Evolutionary conservation across 768 basidiomycete species (phyloP), one percentile per base, ranked within the genome.

Genomic region (Rhodotorula taiwanensis): DNA sequence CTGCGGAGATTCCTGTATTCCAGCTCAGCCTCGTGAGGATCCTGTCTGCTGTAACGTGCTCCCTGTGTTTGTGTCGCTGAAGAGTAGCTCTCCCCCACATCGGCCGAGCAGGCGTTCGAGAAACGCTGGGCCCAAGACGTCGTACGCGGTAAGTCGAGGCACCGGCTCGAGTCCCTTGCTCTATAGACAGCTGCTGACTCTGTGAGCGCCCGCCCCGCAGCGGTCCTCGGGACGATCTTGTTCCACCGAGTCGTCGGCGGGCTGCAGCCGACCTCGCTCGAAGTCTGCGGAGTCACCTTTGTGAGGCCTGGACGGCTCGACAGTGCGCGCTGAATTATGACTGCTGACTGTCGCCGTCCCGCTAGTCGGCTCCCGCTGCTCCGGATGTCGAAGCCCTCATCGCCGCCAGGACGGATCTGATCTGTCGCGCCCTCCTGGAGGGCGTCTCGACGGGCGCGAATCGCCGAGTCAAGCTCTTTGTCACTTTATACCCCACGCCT

Each of bases 161-260:
- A n/a, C n/a, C n/a, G n/a, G n/a, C n/a, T n/a, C n/a, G n/a, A n/a
- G n/a, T n/a, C n/a, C n/a, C n/a, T n/a, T n/a, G n/a, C n/a, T n/a
- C n/a, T n/a, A n/a, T n/a, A n/a, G n/a, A n/a, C n/a, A n/a, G n/a
- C n/a, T n/a, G n/a, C n/a, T n/a, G n/a, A n/a, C n/a, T n/a, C n/a
- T n/a, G n/a, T n/a, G n/a, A n/a, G n/a, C n/a, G n/a, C n/a, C n/a
- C n/a, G 10, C 36, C 10, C 36, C 36, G 16, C 36, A 39, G 36
- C 36, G 36, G 36, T 39, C 16, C 36, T 39, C 10, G 16, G 36
- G 9, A 39, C 36, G 36, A 16, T 67, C 51, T 28, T 60, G 9
- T 67, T 67, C 47, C 58, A 63, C 27, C 66, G 66, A 7, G 54
- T 57, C 2, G 15, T 47, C 34, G 66, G 66, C n/a, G 45, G 44